Percentiles rank a stretch among this genome's conserved stretches.
Conservation (phyloP, 1,284 basidiomycete species). For the Fistulinella staudtii region DNA sequence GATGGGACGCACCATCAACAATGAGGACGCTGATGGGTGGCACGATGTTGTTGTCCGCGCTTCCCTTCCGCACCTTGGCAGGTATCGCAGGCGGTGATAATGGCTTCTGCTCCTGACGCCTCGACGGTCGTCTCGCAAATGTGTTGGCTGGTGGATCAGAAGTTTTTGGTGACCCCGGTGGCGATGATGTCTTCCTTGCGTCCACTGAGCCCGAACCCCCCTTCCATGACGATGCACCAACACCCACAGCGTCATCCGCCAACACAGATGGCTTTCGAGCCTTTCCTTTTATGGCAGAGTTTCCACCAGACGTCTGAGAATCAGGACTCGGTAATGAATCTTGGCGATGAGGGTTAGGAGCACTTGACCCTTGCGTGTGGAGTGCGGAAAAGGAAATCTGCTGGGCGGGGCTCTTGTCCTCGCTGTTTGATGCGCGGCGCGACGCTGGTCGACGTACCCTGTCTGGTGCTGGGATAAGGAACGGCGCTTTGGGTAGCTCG, state of each 20-base stretch:
- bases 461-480: constrained; percentile 28
- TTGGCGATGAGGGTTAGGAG: constrained; percentile 20
- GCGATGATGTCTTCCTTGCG: constrained; percentile 33
- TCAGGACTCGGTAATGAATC: constrained; percentile 28
- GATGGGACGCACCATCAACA: constrained; percentile 74
- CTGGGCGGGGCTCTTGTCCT: constrained; percentile 23
- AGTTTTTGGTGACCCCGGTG: constrained; percentile 32
- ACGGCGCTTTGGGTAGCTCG: constrained; percentile 36
- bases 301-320: constrained; percentile 2
- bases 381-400: constrained; percentile 35
- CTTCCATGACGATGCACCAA: constrained; percentile 28
- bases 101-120: constrained; percentile 31
- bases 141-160: constrained; percentile 26
- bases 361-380: constrained; percentile 20
- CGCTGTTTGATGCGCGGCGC: constrained; percentile 29
- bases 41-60: constrained; percentile 59
- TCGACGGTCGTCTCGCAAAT: constrained; percentile 26
- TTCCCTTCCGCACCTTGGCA: constrained; percentile 23
- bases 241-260: constrained; percentile 23
- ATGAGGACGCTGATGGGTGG: constrained; percentile 96
- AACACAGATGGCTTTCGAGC: constrained; percentile 29
- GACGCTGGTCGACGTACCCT: constrained; percentile 26
- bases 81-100: constrained; percentile 17
- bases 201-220: constrained; percentile 26
- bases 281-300: constrained; percentile 20